phyloP scores from a whole-genome alignment of 1,284 basidiomycete genomes.

The Cerioporus squamosus region DNA sequence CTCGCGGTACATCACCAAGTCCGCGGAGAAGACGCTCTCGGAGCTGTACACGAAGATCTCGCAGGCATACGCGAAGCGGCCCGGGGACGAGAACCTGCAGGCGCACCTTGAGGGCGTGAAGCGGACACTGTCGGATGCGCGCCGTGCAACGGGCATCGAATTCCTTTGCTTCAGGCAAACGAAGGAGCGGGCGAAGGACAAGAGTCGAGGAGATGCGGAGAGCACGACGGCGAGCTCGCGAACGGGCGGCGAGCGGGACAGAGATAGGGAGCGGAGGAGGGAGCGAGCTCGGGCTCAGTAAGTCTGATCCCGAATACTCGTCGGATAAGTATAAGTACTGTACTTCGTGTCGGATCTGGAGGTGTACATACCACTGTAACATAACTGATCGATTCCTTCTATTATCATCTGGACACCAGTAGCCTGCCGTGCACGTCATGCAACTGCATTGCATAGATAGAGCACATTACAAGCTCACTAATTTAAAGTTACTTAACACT shows the following conservation, averaged over 20 bases:
- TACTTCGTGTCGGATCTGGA: too few species aligned
- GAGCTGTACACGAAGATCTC: constrained; percentile 96
- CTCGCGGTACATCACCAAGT: constrained; percentile 82
- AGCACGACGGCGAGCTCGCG: neutral
- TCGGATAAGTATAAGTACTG: too few species aligned
- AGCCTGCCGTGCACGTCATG: too few species aligned
- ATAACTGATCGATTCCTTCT: too few species aligned
- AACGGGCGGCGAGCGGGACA: neutral
- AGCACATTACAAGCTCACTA: too few species aligned
- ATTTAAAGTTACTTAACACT: too few species aligned
- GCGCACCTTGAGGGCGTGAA: constrained; percentile 91
- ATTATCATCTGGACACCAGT: too few species aligned
- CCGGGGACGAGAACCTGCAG: constrained; percentile 83
- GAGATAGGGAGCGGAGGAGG: neutral
- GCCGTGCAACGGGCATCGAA: constrained; percentile 91
- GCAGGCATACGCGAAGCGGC: constrained; percentile 82
- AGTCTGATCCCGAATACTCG: too few species aligned
- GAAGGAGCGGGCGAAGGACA: constrained; percentile 46
- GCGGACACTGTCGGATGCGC: constrained; percentile 84
- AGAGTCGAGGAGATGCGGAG: constrained; percentile 9
- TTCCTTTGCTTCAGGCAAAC: constrained; percentile 89
- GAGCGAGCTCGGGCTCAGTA: neutral
- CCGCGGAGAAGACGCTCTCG: constrained; percentile 83
- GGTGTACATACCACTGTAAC: too few species aligned
- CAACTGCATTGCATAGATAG: too few species aligned